phyloP scores from a whole-genome alignment of 306 rosid species.

The Sesbania bispinosa region DNA sequence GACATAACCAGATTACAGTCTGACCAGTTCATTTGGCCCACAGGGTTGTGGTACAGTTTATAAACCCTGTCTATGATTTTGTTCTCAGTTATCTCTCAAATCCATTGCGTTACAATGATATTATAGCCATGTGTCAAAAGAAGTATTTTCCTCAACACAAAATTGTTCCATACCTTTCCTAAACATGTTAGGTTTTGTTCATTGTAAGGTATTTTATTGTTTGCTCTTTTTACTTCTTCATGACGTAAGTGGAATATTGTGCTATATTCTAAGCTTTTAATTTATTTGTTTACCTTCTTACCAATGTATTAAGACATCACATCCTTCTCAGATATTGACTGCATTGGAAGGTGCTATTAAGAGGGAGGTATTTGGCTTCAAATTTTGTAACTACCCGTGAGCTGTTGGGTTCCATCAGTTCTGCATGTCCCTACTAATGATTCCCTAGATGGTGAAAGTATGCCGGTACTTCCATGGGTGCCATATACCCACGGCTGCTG shows the following conservation, averaged over 20 bases:
- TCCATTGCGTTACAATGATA: neutral
- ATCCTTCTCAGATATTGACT: constrained; percentile 52
- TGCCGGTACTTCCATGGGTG: constrained; percentile 65
- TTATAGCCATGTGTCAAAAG: neutral
- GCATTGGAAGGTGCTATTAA: constrained; percentile 56
- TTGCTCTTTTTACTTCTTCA: neutral
- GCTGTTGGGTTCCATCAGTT: constrained; percentile 39
- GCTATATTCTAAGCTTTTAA: neutral
- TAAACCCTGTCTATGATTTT: neutral
- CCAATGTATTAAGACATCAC: constrained; percentile 1
- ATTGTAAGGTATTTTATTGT: neutral
- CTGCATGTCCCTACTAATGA: constrained; percentile 24
- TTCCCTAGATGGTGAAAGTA: constrained; percentile 29
- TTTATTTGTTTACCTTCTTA: constrained; percentile 6
- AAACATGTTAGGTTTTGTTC: neutral
- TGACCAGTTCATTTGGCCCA: no score
- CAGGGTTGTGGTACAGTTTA: no score
- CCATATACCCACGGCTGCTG: constrained; percentile 74
- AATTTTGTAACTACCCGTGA: constrained; percentile 58
- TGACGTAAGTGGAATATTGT: neutral
- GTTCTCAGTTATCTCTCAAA: neutral
- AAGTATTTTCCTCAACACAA: neutral
- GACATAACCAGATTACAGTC: no score
- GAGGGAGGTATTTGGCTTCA: constrained; percentile 52
- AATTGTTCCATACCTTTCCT: neutral